Conservation (phyloP, 305 asterid species). For the Fraxinus floribunda region DNA sequence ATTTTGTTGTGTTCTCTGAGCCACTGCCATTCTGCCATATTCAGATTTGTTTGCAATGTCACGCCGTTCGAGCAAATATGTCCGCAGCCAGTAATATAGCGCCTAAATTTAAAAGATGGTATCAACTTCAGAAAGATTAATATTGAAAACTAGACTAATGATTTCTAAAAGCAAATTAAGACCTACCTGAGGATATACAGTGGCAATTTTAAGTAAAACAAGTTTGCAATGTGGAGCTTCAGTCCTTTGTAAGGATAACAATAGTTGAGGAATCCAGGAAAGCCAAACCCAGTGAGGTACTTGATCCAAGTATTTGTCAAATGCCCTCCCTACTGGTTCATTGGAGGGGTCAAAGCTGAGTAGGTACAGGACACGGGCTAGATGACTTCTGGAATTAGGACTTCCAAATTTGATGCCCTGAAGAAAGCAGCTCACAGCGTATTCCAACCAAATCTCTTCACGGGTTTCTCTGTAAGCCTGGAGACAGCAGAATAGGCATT, state of each 20-base stretch:
- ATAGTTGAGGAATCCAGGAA: conserved; percentile 98
- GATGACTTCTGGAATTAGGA: conserved; percentile 97
- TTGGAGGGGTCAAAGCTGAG: conserved; percentile 96
- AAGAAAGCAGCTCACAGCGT: conserved; percentile 98
- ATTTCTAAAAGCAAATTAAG: background rate
- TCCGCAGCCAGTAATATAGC: conserved; percentile 97
- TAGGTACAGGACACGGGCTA: conserved; percentile 97
- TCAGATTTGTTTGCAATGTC: conserved; percentile 98
- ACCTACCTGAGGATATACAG: conserved; percentile 91
- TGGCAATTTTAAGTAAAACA: conserved; percentile 87
- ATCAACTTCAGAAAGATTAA: background rate
- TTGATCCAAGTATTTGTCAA: conserved; percentile 89
- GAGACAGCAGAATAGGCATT: conserved; percentile 27
- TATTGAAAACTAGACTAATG: no score
- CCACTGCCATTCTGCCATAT: conserved; percentile 93
- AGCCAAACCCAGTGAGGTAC: conserved; percentile 99
- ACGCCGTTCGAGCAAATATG: conserved; percentile 97
- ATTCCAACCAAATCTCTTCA: conserved; percentile 94
- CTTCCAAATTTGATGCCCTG: conserved; percentile 95
- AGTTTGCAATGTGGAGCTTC: conserved; percentile 98
- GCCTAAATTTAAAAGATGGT: conserved; percentile 54
- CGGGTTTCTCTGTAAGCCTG: conserved; percentile 94
- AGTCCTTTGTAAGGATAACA: conserved; percentile 86
- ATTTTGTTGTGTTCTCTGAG: conserved; percentile 96
- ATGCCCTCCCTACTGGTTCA: conserved; percentile 94